Base-by-base conservation (phyloP, 2,329 filamentous ascomycete species). In the Raffaelea deltoideospora region DNA sequence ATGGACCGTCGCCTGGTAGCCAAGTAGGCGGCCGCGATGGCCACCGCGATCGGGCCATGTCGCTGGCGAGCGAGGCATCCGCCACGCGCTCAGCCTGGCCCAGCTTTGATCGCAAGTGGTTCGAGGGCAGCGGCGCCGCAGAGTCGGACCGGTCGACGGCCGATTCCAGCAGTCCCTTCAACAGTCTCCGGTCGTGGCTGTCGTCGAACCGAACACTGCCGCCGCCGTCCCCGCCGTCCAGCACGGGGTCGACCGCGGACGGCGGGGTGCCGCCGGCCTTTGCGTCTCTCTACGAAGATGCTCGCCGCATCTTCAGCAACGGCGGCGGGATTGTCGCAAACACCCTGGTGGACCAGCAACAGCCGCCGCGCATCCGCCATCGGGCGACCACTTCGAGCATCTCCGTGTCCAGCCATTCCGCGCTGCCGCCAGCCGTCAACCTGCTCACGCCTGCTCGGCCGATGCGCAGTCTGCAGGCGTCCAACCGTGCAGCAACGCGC, bases 381-480 rank as follows among this genome's bases (percentile, higher is more conserved):
- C 69, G 74, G 19, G 64, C 69, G 3, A 74, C 70, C 7, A 63
- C 67, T 13, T 50, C 48, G 38, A 64, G 55, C 43, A 58, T 68
- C 24, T 67, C 65, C 31, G 44, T 50, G 18, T 43, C 48, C 3
- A 61, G 65, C 39, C 63, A 67, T 39, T 79, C 79, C 0, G 77
- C 79, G 0, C 64, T 86, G 42, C 79, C 80, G 3, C 67, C 76
- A 1, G 63, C 76, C 0, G 75, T 76, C 7, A 79, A 77, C 41
- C 57, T 86, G 10, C 74, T 79, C 48, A 65, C 67, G 5, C 43
- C 49, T 41, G 40, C 49, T 44, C 45, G 42, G 41, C 38, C 44
- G 31, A 32, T 43, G 30, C 41, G 40, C 2, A 35, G 37, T 31
- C 21, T 40, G 26, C 34, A 39, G 26, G 32, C 32, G 13, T 35